Evolutionary conservation across 2,329 filamentous ascomycete genomes (phyloP).

Genomic region (Diplodia sapinea): DNA sequence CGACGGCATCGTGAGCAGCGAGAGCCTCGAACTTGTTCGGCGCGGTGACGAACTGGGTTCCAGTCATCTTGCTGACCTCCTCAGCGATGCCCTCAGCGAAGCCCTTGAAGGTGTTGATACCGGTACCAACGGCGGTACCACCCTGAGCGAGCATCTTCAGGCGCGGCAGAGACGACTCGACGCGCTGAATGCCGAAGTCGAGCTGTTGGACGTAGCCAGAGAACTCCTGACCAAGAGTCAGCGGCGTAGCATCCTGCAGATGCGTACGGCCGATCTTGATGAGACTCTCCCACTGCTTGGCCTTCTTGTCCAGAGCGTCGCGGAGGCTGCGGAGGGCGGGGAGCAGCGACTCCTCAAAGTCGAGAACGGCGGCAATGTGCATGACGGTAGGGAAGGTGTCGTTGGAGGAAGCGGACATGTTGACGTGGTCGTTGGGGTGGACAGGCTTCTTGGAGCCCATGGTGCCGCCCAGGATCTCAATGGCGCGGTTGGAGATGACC

Average conservation of each 20-base stretch:
- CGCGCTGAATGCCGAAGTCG: slow-evolving; percentile 84
- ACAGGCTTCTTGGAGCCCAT: slow-evolving; percentile 99
- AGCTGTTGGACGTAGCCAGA: slow-evolving; percentile 96
- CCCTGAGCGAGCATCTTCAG: slow-evolving; percentile 89
- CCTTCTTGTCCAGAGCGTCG: slow-evolving; percentile 84
- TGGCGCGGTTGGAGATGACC: slow-evolving; percentile 98
- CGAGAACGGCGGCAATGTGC: slow-evolving; percentile 97
- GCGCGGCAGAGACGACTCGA: slow-evolving; percentile 81
- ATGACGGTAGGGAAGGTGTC: slow-evolving; percentile 99
- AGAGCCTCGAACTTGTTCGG: slow-evolving; percentile 99
- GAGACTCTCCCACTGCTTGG: slow-evolving; percentile 86
- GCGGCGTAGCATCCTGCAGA: slow-evolving; percentile 93
- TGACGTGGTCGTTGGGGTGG: slow-evolving; percentile 99
- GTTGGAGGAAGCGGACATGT: slow-evolving; percentile 98
- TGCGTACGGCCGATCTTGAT: slow-evolving; percentile 99
- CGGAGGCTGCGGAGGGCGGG: slow-evolving; percentile 83
- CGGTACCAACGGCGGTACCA: slow-evolving; percentile 94
- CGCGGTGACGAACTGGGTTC: slow-evolving; percentile 90
- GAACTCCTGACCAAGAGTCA: slow-evolving; percentile 97
- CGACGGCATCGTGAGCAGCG: slow-evolving; percentile 92
- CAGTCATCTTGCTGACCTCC: slow-evolving; percentile 91
- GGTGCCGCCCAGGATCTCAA: slow-evolving; percentile 91
- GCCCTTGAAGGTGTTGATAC: slow-evolving; percentile 95
- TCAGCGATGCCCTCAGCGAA: slow-evolving; percentile 92
- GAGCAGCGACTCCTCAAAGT: slow-evolving; percentile 84